Evolutionary conservation across 176 grass and related monocot genomes (phyloP).

Genomic region (Bolboschoenus planiculmis): DNA sequence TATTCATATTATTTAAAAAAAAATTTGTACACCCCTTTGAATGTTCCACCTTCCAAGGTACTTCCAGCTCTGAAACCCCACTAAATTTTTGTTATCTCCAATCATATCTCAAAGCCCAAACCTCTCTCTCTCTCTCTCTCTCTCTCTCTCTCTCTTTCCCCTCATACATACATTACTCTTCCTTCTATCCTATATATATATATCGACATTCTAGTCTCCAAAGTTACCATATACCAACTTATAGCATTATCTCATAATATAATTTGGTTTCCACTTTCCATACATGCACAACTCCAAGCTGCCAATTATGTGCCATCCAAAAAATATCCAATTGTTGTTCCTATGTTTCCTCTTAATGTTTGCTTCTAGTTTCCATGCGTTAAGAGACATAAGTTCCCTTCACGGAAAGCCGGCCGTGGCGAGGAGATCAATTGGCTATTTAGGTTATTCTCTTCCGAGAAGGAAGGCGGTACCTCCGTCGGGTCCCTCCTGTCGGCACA

Average conservation of each 20-base stretch:
- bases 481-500: slow-evolving; percentile 1
- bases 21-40: not conserved
- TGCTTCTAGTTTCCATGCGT: not conserved
- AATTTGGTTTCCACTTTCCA: not conserved
- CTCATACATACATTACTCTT: not conserved
- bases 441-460: not conserved
- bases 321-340: not conserved
- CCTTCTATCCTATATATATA: not conserved
- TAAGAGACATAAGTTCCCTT: not conserved
- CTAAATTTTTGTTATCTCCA: no score
- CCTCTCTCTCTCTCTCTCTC: not conserved
- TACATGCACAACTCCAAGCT: not conserved
- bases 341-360: not conserved
- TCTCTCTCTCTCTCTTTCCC: not conserved
- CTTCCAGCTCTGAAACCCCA: not conserved
- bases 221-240: not conserved
- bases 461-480: slow-evolving; percentile 1
- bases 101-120: not conserved
- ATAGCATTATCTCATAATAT: not conserved
- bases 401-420: not conserved
- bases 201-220: not conserved
- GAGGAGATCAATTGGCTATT: not conserved
- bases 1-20: no score
- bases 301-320: slow-evolving; percentile 14
- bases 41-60: not conserved